Evolutionary conservation across 441 rosid species (phyloP).

Genomic region (Erysimum pusillum): DNA sequence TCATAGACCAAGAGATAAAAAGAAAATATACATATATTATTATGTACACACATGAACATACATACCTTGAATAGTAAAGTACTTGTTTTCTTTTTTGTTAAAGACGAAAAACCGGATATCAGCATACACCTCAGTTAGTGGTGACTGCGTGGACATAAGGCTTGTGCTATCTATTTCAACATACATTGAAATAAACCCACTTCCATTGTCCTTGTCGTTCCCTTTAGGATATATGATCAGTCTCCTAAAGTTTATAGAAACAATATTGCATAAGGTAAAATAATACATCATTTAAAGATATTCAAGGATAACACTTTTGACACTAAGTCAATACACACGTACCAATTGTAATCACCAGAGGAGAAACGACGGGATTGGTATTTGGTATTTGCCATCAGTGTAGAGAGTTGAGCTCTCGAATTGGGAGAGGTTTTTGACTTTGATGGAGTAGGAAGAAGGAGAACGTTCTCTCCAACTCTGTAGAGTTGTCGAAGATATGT

Average conservation of each 20-base stretch:
- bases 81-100: no score
- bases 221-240: constrained; percentile 13
- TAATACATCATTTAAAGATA: neutral
- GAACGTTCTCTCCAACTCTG: constrained; percentile 35
- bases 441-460: constrained; percentile 15
- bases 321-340: neutral
- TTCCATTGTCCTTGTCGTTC: neutral
- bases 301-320: no score
- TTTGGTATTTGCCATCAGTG: neutral
- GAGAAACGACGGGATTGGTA: neutral
- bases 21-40: neutral
- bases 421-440: neutral
- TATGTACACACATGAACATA: no score
- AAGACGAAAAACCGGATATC: no score
- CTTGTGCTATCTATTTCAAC: no score
- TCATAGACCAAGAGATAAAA: neutral
- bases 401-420: neutral
- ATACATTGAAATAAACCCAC: constrained; percentile 18
- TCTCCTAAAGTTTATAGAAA: neutral
- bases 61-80: no score
- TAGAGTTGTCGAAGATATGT: neutral
- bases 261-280: neutral
- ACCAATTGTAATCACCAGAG: constrained; percentile 12
- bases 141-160: no score
- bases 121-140: no score